These are phyloP conservation scores for Monascus ruber DNA, from an alignment of 2,329 filamentous ascomycete species.

Conservation along the genomic window DNA sequence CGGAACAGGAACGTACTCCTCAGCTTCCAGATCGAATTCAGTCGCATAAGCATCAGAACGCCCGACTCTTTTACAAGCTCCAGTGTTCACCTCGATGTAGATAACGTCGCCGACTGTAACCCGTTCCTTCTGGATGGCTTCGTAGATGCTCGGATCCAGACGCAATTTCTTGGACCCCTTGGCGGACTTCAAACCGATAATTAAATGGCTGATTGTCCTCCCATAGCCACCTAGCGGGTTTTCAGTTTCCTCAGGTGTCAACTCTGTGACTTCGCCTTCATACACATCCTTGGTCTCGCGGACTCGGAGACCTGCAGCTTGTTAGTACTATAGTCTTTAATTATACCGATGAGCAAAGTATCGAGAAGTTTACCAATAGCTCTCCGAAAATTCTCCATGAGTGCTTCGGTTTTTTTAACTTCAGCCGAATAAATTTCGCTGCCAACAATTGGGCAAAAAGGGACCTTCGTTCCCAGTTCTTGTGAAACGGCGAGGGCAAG, in stretches of 20 bases:
- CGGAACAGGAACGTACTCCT: conserved; percentile 97
- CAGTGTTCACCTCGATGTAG: conserved; percentile 98
- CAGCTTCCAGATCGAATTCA: conserved; percentile 95
- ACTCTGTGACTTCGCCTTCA: conserved; percentile 94
- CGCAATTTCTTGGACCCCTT: conserved; percentile 97
- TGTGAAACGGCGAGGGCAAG: conserved; percentile 91
- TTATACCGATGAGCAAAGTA: not conserved
- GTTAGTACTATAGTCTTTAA: conserved; percentile 7
- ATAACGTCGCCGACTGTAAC: conserved; percentile 95
- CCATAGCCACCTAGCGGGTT: conserved; percentile 95
- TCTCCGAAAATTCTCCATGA: conserved; percentile 98
- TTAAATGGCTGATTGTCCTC: conserved; percentile 88
- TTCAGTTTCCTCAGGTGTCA: conserved; percentile 95
- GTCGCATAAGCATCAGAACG: conserved; percentile 94
- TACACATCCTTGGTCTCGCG: conserved; percentile 99
- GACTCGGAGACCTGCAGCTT: conserved; percentile 58
- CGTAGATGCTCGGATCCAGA: conserved; percentile 95
- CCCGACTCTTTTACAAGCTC: conserved; percentile 92
- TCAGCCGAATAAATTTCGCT: conserved; percentile 97
- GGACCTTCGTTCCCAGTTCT: conserved; percentile 94
- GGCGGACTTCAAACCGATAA: conserved; percentile 89
- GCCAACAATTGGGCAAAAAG: conserved; percentile 94
- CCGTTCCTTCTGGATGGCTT: conserved; percentile 96
- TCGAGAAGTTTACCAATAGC: conserved; percentile 59
- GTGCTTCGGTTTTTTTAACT: conserved; percentile 97